These are phyloP conservation scores for Sisymbrium altissimum DNA, from an alignment of 345 rosid genomes.

Conservation along the genomic window DNA sequence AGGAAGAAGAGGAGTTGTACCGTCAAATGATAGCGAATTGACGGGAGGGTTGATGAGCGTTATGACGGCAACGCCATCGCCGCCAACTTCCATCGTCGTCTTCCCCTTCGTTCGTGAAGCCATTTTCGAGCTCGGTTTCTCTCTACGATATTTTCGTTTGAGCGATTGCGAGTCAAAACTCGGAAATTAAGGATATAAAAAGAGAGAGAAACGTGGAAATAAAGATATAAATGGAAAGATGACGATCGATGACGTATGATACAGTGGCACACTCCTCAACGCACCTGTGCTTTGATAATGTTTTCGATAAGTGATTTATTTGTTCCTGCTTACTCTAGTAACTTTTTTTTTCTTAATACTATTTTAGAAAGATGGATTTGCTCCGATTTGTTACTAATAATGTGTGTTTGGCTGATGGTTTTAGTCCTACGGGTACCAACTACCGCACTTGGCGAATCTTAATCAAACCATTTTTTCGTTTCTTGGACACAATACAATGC, in stretches of 20 bases:
- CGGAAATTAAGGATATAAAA: neutral
- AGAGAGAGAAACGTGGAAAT: neutral
- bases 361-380: too few relatives aligned
- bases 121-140: constrained; percentile 21
- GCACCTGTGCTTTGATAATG: constrained; percentile 15
- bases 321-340: neutral
- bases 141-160: neutral
- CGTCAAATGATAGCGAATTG: constrained; percentile 80
- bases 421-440: too few relatives aligned
- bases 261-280: constrained; percentile 33
- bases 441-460: too few relatives aligned
- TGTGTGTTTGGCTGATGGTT: too few relatives aligned
- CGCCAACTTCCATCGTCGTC: constrained; percentile 72
- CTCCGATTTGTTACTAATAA: too few relatives aligned
- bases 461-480: too few relatives aligned
- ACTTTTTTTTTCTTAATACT: too few relatives aligned
- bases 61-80: constrained; percentile 85
- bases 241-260: neutral
- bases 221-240: neutral
- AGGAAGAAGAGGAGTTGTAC: constrained; percentile 33
- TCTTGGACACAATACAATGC: too few relatives aligned
- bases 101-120: constrained; percentile 48
- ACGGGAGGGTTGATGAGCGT: constrained; percentile 88
- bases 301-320: constrained; percentile 4
- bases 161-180: constrained; percentile 14